A percentile compares a stretch with the other conserved stretches of the same genome.
Conservation (phyloP, 148 eudicot species). For the Rhododendron ferrugineum region DNA sequence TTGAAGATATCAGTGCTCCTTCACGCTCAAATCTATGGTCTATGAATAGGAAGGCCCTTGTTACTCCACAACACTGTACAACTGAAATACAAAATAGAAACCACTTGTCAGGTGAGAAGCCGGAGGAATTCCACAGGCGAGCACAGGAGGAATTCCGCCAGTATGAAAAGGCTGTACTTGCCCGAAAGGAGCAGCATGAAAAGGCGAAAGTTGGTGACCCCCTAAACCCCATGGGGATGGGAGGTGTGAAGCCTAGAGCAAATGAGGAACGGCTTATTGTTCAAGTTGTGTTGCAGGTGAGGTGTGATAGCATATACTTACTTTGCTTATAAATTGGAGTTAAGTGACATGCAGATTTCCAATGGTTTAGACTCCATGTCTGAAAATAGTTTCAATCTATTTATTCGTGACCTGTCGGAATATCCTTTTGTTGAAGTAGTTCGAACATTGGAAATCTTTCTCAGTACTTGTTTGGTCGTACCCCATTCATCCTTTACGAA, state of each 20-base stretch:
- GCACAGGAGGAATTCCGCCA: background rate
- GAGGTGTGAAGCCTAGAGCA: constrained; percentile 33
- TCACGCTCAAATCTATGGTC: constrained; percentile 15
- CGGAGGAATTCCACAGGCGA: background rate
- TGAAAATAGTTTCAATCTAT: background rate
- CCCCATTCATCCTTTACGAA: background rate
- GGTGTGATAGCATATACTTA: background rate
- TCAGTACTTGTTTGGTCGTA: background rate
- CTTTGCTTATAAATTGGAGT: background rate
- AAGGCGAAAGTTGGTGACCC: constrained; percentile 17
- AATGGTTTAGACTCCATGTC: background rate
- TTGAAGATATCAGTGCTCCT: constrained; percentile 59
- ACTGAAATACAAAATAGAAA: background rate
- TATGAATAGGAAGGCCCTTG: constrained; percentile 22
- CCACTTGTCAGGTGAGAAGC: background rate
- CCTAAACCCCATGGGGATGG: constrained; percentile 26
- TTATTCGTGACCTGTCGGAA: background rate
- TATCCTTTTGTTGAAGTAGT: background rate
- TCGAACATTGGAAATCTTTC: background rate
- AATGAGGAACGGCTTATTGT: constrained; percentile 51
- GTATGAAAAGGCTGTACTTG: background rate
- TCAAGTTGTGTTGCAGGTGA: constrained; percentile 66
- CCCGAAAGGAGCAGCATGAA: background rate
- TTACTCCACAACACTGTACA: constrained; percentile 23
- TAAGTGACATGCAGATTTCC: background rate